Conservation (phyloP, 2,329 filamentous ascomycete genomes). For the Aspergillus vadensis region DNA sequence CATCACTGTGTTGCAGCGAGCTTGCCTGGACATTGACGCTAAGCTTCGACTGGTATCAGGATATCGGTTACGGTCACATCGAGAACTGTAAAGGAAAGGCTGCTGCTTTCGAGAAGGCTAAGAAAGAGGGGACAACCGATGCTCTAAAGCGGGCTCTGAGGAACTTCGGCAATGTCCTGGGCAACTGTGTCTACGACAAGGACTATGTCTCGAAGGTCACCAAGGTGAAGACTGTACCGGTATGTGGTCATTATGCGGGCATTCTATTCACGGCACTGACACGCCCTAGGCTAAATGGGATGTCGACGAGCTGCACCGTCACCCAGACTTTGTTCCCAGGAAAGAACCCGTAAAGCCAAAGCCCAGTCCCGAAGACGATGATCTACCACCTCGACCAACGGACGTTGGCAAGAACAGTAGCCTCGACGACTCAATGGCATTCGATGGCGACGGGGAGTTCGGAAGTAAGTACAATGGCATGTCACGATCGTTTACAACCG, state of each 20-base stretch:
- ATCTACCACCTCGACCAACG: constrained; percentile 40
- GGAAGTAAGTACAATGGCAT: constrained; percentile 37
- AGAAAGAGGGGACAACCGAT: constrained; percentile 97
- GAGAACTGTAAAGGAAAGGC: constrained; percentile 96
- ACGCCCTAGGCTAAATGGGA: constrained; percentile 66
- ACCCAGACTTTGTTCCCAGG: constrained; percentile 70
- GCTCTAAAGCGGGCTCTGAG: constrained; percentile 84
- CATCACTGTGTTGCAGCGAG: not conserved
- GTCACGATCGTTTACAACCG: not conserved
- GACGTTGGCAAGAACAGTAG: constrained; percentile 33
- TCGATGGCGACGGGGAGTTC: constrained; percentile 47
- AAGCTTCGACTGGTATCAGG: constrained; percentile 45
- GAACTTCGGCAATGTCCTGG: constrained; percentile 92
- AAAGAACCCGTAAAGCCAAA: constrained; percentile 52
- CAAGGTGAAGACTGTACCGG: constrained; percentile 77
- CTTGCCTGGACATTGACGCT: constrained; percentile 5
- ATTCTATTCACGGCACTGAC: constrained; percentile 16
- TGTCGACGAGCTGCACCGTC: constrained; percentile 76
- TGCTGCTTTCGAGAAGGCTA: constrained; percentile 95
- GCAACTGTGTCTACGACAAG: constrained; percentile 99
- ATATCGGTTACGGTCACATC: constrained; percentile 94
- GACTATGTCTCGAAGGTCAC: constrained; percentile 87
- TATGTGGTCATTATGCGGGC: constrained; percentile 27
- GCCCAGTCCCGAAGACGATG: constrained; percentile 49
- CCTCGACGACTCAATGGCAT: constrained; percentile 31